Percentiles rank a stretch among this genome's conserved stretches.
Conservation (phyloP, 2,329 filamentous ascomycete genomes). For the Paecilomyces sp. region DNA sequence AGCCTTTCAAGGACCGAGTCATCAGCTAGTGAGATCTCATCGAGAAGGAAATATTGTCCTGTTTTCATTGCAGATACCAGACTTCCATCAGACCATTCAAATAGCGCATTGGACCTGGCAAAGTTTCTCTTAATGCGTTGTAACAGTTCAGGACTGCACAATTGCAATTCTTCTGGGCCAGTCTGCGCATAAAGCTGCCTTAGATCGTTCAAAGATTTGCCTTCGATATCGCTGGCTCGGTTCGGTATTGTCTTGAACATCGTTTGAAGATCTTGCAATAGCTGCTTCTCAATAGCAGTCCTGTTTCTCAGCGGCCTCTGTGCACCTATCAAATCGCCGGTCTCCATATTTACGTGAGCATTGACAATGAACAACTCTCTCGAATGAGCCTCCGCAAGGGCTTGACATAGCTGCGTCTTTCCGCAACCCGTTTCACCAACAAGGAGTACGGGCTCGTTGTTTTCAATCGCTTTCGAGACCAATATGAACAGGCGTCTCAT, state of each 20-base stretch:
- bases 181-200: slow-evolving; percentile 54
- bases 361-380: slow-evolving; percentile 85
- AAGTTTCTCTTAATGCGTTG: slow-evolving; percentile 40
- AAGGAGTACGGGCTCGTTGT: slow-evolving; percentile 88
- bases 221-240: slow-evolving; percentile 14
- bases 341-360: slow-evolving; percentile 96
- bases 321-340: slow-evolving; percentile 91
- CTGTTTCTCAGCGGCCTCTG: slow-evolving; percentile 87
- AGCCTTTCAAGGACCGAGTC: slow-evolving; percentile 94
- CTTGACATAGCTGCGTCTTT: slow-evolving; percentile 93
- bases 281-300: slow-evolving; percentile 58
- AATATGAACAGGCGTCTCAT: slow-evolving; percentile 90
- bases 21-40: slow-evolving; percentile 95
- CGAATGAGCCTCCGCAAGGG: slow-evolving; percentile 72
- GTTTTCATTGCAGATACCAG: slow-evolving; percentile 88
- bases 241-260: slow-evolving; percentile 31
- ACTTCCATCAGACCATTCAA: slow-evolving; percentile 94
- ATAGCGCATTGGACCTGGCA: slow-evolving; percentile 71
- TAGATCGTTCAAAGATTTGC: slow-evolving; percentile 47
- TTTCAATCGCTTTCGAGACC: slow-evolving; percentile 75
- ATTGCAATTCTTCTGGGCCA: slow-evolving; percentile 34
- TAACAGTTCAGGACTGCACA: slow-evolving; percentile 43
- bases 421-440: slow-evolving; percentile 97
- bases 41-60: slow-evolving; percentile 85
- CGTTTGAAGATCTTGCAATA: slow-evolving; percentile 54